A percentile compares a stretch with the other conserved stretches of the same genome.
Conservation (phyloP, 179 eudicot species). For the Heliamphora pulchella region DNA sequence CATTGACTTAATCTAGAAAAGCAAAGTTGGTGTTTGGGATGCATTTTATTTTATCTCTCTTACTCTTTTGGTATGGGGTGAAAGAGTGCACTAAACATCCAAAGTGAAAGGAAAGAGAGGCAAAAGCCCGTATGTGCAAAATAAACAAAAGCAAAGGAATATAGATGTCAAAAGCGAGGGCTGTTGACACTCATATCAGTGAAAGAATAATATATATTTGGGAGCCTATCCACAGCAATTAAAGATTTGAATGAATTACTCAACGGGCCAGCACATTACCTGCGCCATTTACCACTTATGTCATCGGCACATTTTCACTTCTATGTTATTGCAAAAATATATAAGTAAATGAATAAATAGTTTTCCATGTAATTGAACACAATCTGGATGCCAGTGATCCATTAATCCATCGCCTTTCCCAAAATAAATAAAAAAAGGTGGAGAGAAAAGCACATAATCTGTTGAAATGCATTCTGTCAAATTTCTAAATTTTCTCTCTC, state of each 20-base stretch:
- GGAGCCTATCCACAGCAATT: background rate
- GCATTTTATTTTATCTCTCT: background rate
- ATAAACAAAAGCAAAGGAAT: slow-evolving; percentile 12
- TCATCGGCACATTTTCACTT: slow-evolving; percentile 1
- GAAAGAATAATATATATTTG: background rate
- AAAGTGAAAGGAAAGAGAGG: no score
- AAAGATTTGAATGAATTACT: background rate
- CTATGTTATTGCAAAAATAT: background rate
- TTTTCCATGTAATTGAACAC: background rate
- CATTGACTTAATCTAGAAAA: background rate
- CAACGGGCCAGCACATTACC: background rate
- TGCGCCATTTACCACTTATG: background rate
- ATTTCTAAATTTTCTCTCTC: background rate
- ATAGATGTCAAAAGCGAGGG: background rate
- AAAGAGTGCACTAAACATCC: background rate
- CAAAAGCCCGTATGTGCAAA: background rate
- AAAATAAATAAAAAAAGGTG: background rate
- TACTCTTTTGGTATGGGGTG: background rate
- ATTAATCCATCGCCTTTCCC: background rate
- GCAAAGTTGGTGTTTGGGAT: background rate
- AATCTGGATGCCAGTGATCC: slow-evolving; percentile 1
- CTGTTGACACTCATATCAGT: background rate
- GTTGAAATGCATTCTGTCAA: background rate
- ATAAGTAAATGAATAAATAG: background rate
- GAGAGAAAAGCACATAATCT: background rate